Base-by-base conservation (phyloP, 106 monocot species). In the Allium cepa region DNA sequence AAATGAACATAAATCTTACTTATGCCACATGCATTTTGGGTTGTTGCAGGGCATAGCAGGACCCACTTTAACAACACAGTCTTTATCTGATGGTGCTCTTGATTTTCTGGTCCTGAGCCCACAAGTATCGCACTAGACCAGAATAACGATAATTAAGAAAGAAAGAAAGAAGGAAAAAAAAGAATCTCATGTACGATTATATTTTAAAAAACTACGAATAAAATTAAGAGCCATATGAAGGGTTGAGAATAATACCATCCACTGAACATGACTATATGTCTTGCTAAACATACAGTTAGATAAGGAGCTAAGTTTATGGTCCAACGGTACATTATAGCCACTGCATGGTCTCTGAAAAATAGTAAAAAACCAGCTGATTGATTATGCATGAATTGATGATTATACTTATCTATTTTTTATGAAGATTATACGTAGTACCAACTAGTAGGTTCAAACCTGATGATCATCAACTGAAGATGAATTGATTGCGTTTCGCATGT, bases 321-420 rank as follows among this genome's bases (percentile, higher is more conserved):
- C 17, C 3, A 64, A n/a, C 17, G 73, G 63, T 8, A 82, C 60
- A 15, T 70, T 88, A 73, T 93, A 93, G 55, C 93, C 93, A 71
- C 50, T 62, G 26, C 47, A 50, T 36, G 93, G 93, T 69, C 76
- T 88, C 93, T 93, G 73, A 62, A 79, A 70, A 76, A 64, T 10
- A 45, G 26, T 51, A 55, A 13, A 16, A 45, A 7, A 36, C 27
- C 49, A 4, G 52, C 50, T 4, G 66, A 75, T 49, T 56, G 48
- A 11, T 55, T 8, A 15, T 66, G 11, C 14, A 50, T 47, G 10
- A 18, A 50, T 47, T 8, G 62, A 8, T 9, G 17, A 64, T 47
- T 18, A 46, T 12, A 22, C 22, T 22, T 22, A 13, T 14, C 13
- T 8, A 36, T 8, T 12, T 45, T 46, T 64, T 64, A 46, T 36